Evolutionary conservation across 192 early-diverging fungal genomes (phyloP).

Genomic region (Rhizophagus sp.): DNA sequence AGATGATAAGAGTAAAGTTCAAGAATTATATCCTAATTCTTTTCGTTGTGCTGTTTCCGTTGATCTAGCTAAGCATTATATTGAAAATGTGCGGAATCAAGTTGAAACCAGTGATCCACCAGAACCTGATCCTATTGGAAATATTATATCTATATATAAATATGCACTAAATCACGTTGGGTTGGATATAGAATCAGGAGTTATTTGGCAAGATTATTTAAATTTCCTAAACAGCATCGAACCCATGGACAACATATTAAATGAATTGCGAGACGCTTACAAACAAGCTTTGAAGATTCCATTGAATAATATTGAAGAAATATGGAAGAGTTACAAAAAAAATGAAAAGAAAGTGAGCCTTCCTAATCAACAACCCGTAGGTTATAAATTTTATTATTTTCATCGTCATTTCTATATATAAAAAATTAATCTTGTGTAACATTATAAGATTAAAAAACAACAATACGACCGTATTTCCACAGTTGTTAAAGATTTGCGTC

Average conservation of each 20-base stretch:
- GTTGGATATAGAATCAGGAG: conserved; percentile 82
- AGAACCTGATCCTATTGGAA: conserved; percentile 59
- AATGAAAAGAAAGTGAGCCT: conserved; percentile 92
- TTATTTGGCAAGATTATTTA: conserved; percentile 88
- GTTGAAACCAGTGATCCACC: conserved; percentile 49
- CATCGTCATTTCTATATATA: not conserved
- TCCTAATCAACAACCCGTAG: conserved; percentile 79
- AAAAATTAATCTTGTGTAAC: conserved; percentile 8
- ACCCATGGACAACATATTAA: conserved; percentile 92
- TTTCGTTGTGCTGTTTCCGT: conserved; percentile 81
- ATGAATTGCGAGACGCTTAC: conserved; percentile 77
- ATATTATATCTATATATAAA: conserved; percentile 83
- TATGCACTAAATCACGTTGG: conserved; percentile 88
- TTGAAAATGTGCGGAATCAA: conserved; percentile 83
- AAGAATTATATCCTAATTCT: conserved; percentile 82
- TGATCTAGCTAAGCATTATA: conserved; percentile 86
- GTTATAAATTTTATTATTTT: conserved; percentile 6
- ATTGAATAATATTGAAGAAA: conserved; percentile 80
- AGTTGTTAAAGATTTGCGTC: conserved; percentile 76
- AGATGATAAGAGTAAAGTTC: conserved; percentile 71
- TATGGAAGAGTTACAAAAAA: conserved; percentile 78
- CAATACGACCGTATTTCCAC: conserved; percentile 82
- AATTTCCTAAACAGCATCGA: conserved; percentile 68
- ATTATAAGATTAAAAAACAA: conserved; percentile 81
- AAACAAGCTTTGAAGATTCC: conserved; percentile 89